Conservation (phyloP, 1,284 basidiomycete species). For the Bjerkandera adusta region DNA sequence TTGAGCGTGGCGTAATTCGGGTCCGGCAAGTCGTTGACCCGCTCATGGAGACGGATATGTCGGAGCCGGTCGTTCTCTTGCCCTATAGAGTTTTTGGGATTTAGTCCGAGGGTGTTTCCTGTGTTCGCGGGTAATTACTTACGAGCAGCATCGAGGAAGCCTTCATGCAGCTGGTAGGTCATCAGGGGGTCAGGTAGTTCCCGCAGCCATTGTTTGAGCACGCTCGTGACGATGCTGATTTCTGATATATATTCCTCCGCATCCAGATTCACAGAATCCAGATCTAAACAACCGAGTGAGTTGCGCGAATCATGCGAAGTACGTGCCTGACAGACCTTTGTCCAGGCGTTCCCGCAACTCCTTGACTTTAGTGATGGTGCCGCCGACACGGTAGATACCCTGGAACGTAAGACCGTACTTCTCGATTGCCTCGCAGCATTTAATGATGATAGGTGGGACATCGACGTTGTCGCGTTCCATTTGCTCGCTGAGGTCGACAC, state of each 20-base stretch:
- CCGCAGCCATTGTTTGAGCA: conserved; percentile 94
- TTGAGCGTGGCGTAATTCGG: conserved; percentile 98
- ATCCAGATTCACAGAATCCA: conserved; percentile 83
- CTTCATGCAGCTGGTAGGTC: conserved; percentile 81
- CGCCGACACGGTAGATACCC: conserved; percentile 94
- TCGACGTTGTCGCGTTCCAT: conserved; percentile 89
- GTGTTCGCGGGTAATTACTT: conserved; percentile 33
- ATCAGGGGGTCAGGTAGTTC: conserved; percentile 95
- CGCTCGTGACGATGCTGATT: conserved; percentile 94
- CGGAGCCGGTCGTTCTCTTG: conserved; percentile 92
- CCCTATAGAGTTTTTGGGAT: conserved; percentile 43
- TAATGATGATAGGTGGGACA: conserved; percentile 85
- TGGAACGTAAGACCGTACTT: conserved; percentile 80
- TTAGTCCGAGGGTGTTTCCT: not conserved
- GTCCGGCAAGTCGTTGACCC: conserved; percentile 97
- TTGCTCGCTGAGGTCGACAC: conserved; percentile 89
- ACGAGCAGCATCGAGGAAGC: conserved; percentile 96
- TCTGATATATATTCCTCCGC: conserved; percentile 90
- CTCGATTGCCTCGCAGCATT: conserved; percentile 92
- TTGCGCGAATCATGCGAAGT: conserved; percentile 1
- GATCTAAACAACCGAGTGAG: conserved; percentile 49
- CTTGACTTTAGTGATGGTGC: conserved; percentile 86
- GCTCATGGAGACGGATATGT: conserved; percentile 94
- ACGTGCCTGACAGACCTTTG: conserved; percentile 56
- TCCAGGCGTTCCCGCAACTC: conserved; percentile 86